A percentile compares a stretch with the other conserved stretches of the same genome.
Conservation (phyloP, 2,329 filamentous ascomycete species). For the Fusarium staphyleae region DNA sequence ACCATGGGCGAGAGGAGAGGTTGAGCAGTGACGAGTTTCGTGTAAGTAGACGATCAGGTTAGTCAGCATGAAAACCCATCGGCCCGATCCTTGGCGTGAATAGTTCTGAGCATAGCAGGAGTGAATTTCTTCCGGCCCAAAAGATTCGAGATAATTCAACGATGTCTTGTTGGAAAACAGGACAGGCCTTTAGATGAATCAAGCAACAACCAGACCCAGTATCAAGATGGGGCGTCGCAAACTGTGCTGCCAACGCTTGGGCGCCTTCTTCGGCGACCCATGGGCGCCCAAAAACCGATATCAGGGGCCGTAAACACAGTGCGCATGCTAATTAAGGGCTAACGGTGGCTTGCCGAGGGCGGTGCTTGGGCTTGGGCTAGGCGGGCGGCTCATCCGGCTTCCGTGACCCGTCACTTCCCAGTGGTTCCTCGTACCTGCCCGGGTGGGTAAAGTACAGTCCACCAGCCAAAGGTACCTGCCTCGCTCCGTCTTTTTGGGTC, state of each 20-base stretch:
- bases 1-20: too few relatives aligned
- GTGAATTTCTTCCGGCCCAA: too few relatives aligned
- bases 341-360: constrained; percentile 6
- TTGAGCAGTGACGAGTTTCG: constrained; percentile 3
- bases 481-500: constrained; percentile 2
- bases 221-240: background rate
- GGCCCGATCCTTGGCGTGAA: too few relatives aligned
- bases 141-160: too few relatives aligned
- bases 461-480: constrained; percentile 20
- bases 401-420: constrained; percentile 21
- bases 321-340: background rate
- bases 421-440: constrained; percentile 14
- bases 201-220: too few relatives aligned
- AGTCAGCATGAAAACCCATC: too few relatives aligned
- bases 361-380: constrained; percentile 6
- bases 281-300: too few relatives aligned
- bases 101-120: too few relatives aligned
- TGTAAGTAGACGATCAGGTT: constrained; percentile 1
- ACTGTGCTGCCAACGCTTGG: background rate
- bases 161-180: too few relatives aligned
- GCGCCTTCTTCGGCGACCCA: background rate
- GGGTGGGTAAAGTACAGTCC: constrained; percentile 3
- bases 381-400: constrained; percentile 28
- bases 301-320: constrained; percentile 19
- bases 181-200: too few relatives aligned